Evolutionary conservation across 2,329 filamentous ascomycete genomes (phyloP).

Genomic region (Beauveria varroae): DNA sequence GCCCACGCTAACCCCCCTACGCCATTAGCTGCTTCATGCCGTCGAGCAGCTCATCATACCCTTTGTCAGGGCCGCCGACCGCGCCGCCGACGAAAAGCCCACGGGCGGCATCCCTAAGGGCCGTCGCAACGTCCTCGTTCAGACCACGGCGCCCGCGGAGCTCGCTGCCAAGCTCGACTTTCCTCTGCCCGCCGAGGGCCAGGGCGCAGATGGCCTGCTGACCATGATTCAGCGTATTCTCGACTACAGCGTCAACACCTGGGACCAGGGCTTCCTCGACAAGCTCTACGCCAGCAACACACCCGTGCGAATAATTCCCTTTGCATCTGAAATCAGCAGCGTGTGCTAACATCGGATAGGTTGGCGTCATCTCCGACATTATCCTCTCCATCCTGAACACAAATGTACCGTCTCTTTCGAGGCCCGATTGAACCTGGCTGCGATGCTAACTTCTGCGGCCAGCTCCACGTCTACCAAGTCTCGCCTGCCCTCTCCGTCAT

Average conservation of each 20-base stretch:
- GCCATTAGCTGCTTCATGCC: conserved; percentile 54
- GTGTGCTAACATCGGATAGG: conserved; percentile 33
- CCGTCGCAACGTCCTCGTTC: conserved; percentile 52
- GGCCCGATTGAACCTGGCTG: no score
- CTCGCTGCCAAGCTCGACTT: conserved; percentile 49
- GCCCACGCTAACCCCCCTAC: no score
- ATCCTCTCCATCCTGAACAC: conserved; percentile 83
- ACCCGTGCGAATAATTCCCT: conserved; percentile 46
- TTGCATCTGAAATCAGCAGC: neutral
- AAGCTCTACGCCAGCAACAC: conserved; percentile 92
- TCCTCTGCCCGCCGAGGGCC: conserved; percentile 49
- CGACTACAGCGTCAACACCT: conserved; percentile 91
- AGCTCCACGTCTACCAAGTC: conserved; percentile 87
- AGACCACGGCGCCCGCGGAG: conserved; percentile 52
- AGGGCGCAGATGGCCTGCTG: conserved; percentile 67
- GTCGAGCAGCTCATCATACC: conserved; percentile 62
- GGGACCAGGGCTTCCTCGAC: conserved; percentile 93
- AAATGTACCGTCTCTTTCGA: conserved; percentile 46
- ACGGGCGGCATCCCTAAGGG: conserved; percentile 41
- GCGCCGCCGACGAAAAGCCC: conserved; percentile 43
- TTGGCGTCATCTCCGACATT: conserved; percentile 78
- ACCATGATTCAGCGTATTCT: conserved; percentile 64
- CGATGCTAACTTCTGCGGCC: neutral
- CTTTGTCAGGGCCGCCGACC: conserved; percentile 64
- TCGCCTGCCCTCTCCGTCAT: conserved; percentile 82